Evolutionary conservation across 495 filamentous ascomycete genomes (phyloP).

Genomic region (Bryoglossum gracile): DNA sequence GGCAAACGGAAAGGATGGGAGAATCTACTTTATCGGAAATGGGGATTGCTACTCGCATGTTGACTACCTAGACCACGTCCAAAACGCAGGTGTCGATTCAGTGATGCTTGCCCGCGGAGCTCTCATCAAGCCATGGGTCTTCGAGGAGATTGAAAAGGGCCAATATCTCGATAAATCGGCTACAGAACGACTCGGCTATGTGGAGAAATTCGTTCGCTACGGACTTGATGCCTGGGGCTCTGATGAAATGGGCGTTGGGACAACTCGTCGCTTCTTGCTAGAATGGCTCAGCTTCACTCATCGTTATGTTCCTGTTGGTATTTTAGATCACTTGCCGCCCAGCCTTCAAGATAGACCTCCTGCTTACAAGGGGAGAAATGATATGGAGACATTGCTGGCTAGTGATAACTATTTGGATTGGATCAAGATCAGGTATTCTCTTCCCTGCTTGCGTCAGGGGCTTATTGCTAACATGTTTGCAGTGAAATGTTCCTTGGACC

Average conservation of each 20-base stretch:
- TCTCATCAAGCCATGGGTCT: slow-evolving; percentile 94
- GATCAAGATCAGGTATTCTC: slow-evolving; percentile 90
- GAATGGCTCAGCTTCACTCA: slow-evolving; percentile 92
- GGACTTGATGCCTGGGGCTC: slow-evolving; percentile 91
- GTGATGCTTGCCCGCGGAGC: slow-evolving; percentile 92
- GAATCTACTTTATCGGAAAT: slow-evolving; percentile 88
- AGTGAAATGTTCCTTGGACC: slow-evolving; percentile 98
- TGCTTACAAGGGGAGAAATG: slow-evolving; percentile 71
- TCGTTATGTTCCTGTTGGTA: slow-evolving; percentile 83
- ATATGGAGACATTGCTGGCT: slow-evolving; percentile 82
- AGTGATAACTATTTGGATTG: slow-evolving; percentile 92
- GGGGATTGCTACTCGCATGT: slow-evolving; percentile 91
- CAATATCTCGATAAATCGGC: slow-evolving; percentile 95
- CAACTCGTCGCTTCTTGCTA: slow-evolving; percentile 80
- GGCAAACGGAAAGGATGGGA: slow-evolving; percentile 42
- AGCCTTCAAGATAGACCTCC: slow-evolving; percentile 82
- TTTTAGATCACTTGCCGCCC: slow-evolving; percentile 82
- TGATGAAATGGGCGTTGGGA: slow-evolving; percentile 86
- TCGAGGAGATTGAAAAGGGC: slow-evolving; percentile 85
- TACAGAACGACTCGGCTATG: slow-evolving; percentile 71
- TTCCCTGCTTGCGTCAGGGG: not conserved
- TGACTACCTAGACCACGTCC: slow-evolving; percentile 75
- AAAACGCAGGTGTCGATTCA: slow-evolving; percentile 68
- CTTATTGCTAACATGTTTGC: slow-evolving; percentile 14
- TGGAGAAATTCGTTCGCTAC: slow-evolving; percentile 83